Percentiles rank a stretch among this genome's conserved stretches.
Evolutionary conservation across 805 yeast genomes (phyloP).

Genomic region (Candida broadrunensis): DNA sequence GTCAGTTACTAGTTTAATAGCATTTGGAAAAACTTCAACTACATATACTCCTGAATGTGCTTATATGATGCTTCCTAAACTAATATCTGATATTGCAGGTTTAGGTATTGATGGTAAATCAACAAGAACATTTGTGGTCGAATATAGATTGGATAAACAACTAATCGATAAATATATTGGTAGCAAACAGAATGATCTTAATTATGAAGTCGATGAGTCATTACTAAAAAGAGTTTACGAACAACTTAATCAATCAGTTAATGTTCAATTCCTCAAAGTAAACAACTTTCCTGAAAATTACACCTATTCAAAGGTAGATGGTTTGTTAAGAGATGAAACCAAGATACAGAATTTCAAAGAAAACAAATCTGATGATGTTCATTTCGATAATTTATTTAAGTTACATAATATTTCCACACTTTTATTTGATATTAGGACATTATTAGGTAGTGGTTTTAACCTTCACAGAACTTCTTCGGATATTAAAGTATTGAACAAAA

Average conservation of each 20-base stretch:
- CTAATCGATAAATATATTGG: slow-evolving; percentile 17
- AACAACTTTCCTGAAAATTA: slow-evolving; percentile 33
- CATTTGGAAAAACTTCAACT: slow-evolving; percentile 60
- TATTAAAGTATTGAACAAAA: slow-evolving; percentile 12
- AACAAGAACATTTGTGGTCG: slow-evolving; percentile 44
- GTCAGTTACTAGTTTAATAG: slow-evolving; percentile 48
- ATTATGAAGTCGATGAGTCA: slow-evolving; percentile 3
- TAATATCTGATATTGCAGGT: slow-evolving; percentile 50
- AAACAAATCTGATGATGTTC: slow-evolving; percentile 10
- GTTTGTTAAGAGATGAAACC: slow-evolving; percentile 33
- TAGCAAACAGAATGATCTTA: slow-evolving; percentile 3
- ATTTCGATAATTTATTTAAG: slow-evolving; percentile 23
- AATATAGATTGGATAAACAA: slow-evolving; percentile 20
- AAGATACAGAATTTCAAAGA: slow-evolving; percentile 8
- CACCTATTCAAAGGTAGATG: slow-evolving; percentile 65
- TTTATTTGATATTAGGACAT: slow-evolving; percentile 18
- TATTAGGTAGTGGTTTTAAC: slow-evolving; percentile 5
- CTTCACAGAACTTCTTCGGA: slow-evolving; percentile 18
- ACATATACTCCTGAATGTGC: slow-evolving; percentile 69
- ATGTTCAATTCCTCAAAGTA: slow-evolving; percentile 22
- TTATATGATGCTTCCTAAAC: slow-evolving; percentile 66
- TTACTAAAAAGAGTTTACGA: slow-evolving; percentile 9
- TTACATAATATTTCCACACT: slow-evolving; percentile 24
- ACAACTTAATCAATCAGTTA: slow-evolving; percentile 13
- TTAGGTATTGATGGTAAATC: slow-evolving; percentile 40